Evolutionary conservation across 306 rosid genomes (phyloP).

Genomic region (Quillaja saponaria): DNA sequence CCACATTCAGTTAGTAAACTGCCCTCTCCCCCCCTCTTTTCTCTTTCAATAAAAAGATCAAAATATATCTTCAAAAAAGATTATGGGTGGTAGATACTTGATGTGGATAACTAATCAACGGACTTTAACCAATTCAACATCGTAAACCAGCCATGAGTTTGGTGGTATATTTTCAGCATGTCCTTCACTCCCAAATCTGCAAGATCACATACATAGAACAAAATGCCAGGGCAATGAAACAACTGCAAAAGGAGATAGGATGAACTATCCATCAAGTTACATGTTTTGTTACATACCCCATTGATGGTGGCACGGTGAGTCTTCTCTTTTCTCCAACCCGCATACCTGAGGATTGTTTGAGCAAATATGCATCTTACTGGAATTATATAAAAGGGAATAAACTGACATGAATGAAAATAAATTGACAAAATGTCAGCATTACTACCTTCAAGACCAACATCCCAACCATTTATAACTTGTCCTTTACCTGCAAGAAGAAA

Average conservation of each 20-base stretch:
- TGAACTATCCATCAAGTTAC: too few species aligned
- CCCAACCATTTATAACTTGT: slow-evolving; percentile 66
- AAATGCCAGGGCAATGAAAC: too few species aligned
- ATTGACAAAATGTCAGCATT: slow-evolving; percentile 19
- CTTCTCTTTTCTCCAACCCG: slow-evolving; percentile 79
- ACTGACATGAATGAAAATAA: too few species aligned
- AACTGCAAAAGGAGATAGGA: too few species aligned
- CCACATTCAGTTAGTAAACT: too few species aligned
- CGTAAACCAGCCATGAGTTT: slow-evolving; percentile 75
- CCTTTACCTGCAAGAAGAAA: slow-evolving; percentile 62
- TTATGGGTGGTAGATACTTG: too few species aligned
- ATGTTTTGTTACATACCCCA: slow-evolving; percentile 62
- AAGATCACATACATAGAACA: slow-evolving; percentile 21
- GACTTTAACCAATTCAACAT: slow-evolving; percentile 69
- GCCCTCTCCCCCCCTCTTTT: too few species aligned
- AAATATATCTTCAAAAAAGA: too few species aligned
- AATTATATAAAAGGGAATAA: not conserved
- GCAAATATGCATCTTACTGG: slow-evolving; percentile 1
- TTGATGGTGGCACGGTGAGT: slow-evolving; percentile 72
- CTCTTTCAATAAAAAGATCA: too few species aligned
- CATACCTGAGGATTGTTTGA: slow-evolving; percentile 70
- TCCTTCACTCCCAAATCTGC: slow-evolving; percentile 61
- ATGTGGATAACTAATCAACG: slow-evolving; percentile 40
- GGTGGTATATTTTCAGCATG: slow-evolving; percentile 51
- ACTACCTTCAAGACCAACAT: slow-evolving; percentile 81